Percentiles rank a stretch among this genome's conserved stretches.
Conservation (phyloP, 352 stramenopile species). For the Globisporangium barbulae region DNA sequence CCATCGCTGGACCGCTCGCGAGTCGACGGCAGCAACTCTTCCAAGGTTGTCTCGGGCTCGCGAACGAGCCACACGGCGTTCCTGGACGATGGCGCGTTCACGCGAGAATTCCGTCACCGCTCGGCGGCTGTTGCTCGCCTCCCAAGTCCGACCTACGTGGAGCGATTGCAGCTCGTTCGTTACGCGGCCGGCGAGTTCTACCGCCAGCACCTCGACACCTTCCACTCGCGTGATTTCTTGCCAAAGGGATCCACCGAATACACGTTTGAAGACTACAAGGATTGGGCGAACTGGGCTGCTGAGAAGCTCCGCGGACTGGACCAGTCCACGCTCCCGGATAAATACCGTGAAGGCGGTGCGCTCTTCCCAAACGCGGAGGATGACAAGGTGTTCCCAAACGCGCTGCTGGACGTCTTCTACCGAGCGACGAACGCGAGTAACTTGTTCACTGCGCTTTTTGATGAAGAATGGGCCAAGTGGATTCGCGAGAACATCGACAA, state of each 20-base stretch:
- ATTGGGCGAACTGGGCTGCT: slow-evolving; percentile 61
- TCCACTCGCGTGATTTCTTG: slow-evolving; percentile 69
- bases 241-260: slow-evolving; percentile 38
- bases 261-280: slow-evolving; percentile 59
- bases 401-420: slow-evolving; percentile 63
- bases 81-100: slow-evolving; percentile 59
- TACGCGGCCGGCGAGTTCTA: slow-evolving; percentile 83
- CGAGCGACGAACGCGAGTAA: slow-evolving; percentile 46
- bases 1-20: slow-evolving; percentile 59
- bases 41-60: slow-evolving; percentile 52
- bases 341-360: slow-evolving; percentile 52
- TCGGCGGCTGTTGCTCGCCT: slow-evolving; percentile 62
- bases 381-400: slow-evolving; percentile 51
- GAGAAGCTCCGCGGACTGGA: slow-evolving; percentile 45
- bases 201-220: slow-evolving; percentile 78
- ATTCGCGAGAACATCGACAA: slow-evolving; percentile 59
- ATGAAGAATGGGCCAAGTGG: slow-evolving; percentile 56
- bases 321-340: slow-evolving; percentile 37
- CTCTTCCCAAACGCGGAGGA: slow-evolving; percentile 63
- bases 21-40: slow-evolving; percentile 64
- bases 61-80: slow-evolving; percentile 85
- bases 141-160: slow-evolving; percentile 61
- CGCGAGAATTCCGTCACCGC: slow-evolving; percentile 65
- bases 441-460: slow-evolving; percentile 53
- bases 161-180: slow-evolving; percentile 73